Base-by-base conservation (phyloP, 495 filamentous ascomycete species). In the Penicillium subrubescens region DNA sequence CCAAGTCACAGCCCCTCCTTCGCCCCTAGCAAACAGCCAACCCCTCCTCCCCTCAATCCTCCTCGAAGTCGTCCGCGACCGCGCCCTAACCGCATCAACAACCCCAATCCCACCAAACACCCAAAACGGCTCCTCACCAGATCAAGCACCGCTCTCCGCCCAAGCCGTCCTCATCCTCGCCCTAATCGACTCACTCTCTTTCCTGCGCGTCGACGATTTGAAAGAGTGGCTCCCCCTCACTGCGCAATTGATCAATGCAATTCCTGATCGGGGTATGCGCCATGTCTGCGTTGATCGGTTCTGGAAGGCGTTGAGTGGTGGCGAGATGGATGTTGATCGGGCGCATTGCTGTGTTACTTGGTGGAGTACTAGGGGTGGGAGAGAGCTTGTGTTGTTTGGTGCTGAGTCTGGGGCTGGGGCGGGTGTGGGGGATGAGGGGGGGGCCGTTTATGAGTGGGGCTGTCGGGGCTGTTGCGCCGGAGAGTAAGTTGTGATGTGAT, bases 311-410 rank as follows among this genome's bases (percentile, higher is more conserved):
- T 64, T 98, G 46, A 88, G 88, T 27, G 86, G 84, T 63, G 93
- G 94, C 8, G 94, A 97, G 77, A 94, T 97, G 89, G 94, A 97
- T 78, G 87, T 96, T 53, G 91, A 96, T 68, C 82, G 92, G 29
- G 88, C 91, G 11, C 88, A 90, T 54, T 81, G 91, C 51, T 94
- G 89, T 61, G 89, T 96, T 31, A 86, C 87, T 14, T 99, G 95
- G 95, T 99, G 95, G 95, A 84, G 79, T 58, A 89, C 87, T 1
- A 74, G 77, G 48, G 90, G 90, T 17, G 91, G 91, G 0, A 79
- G 89, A 46, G 88, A 92, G 64, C 76, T 82, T 66, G 80, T 92
- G 15, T 68, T 92, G 0, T 88, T 83, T 72, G 88, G 88, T 5
- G 69, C 72, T 15, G 79, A 83, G 54, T 34, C 65, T 44, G 62